A percentile compares a stretch with the other conserved stretches of the same genome.
Evolutionary conservation across 441 rosid genomes (phyloP).

Genomic region (Gossypium aridum): DNA sequence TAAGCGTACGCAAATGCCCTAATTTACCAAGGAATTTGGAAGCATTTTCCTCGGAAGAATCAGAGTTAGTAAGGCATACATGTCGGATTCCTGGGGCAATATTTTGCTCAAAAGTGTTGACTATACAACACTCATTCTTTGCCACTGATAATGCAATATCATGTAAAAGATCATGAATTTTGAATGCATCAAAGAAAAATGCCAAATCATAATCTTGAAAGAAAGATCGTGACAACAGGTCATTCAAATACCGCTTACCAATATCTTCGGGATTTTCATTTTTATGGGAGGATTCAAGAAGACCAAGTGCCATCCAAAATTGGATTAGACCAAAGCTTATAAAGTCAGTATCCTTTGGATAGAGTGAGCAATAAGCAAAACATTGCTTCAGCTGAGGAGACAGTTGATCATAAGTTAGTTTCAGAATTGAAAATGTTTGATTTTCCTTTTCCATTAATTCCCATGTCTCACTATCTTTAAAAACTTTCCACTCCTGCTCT

Average conservation of each 20-base stretch:
- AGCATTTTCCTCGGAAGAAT: neutral
- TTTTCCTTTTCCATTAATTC: neutral
- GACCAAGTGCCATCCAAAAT: neutral
- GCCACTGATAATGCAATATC: neutral
- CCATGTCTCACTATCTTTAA: neutral
- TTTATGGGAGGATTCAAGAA: neutral
- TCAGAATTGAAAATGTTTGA: constrained; percentile 8
- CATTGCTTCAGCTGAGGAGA: neutral
- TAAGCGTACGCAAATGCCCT: neutral
- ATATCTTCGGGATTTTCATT: neutral
- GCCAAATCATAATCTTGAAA: neutral
- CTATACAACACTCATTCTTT: neutral
- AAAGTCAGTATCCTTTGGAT: neutral
- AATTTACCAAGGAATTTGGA: neutral
- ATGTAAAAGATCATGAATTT: neutral
- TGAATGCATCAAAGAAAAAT: neutral
- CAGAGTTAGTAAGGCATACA: neutral
- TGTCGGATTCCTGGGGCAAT: neutral
- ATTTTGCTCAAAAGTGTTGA: neutral
- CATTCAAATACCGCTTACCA: neutral
- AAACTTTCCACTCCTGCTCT: neutral
- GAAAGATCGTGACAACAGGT: neutral
- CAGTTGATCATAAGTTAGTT: neutral
- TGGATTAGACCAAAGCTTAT: neutral
- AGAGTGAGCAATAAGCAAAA: neutral